phyloP scores from a whole-genome alignment of 306 rosid genomes.

The Castanospermum australe region DNA sequence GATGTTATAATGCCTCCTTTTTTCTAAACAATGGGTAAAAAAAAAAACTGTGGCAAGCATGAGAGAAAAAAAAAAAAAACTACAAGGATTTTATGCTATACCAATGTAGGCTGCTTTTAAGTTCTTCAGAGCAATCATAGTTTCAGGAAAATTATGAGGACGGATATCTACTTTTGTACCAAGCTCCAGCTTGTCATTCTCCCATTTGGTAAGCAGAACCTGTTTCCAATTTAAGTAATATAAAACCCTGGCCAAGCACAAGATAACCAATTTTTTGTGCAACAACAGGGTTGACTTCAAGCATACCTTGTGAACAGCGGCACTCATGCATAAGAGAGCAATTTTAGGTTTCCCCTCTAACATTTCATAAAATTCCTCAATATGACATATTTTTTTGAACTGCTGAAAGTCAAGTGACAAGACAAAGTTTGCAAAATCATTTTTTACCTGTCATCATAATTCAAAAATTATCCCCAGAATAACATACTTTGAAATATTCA shows the following conservation, averaged over 20 bases:
- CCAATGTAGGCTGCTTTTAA: conserved; percentile 94
- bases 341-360: conserved; percentile 69
- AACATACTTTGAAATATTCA: neutral
- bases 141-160: conserved; percentile 77
- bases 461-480: neutral
- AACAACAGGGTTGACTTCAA: neutral
- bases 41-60: conserved; percentile 1
- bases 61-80: neutral
- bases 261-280: neutral
- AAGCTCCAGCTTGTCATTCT: conserved; percentile 39
- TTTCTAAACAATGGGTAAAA: neutral
- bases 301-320: conserved; percentile 75
- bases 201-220: conserved; percentile 57
- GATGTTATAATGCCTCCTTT: conserved; percentile 6
- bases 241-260: conserved; percentile 11
- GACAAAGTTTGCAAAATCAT: conserved; percentile 45
- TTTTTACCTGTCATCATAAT: conserved; percentile 44
- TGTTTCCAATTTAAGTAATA: conserved; percentile 36
- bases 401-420: conserved; percentile 72
- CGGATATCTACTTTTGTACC: conserved; percentile 64
- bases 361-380: conserved; percentile 53
- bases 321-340: conserved; percentile 71
- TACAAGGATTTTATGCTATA: conserved; percentile 23
- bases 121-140: conserved; percentile 81
- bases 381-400: conserved; percentile 44